Conservation (phyloP, 176 grass and related monocot genomes). For the Alloteropsis semialata region DNA sequence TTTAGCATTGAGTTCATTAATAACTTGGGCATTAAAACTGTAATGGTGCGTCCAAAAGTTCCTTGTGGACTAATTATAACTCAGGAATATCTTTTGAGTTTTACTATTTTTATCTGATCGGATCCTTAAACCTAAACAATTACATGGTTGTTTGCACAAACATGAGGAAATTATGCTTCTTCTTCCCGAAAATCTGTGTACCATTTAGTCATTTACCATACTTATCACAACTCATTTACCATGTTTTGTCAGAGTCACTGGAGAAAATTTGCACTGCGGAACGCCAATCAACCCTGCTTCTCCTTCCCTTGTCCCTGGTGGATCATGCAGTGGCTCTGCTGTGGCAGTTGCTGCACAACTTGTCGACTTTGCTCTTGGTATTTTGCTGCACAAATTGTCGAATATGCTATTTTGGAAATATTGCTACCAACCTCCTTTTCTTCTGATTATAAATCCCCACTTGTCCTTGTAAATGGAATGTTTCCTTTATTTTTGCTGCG, state of each 20-base stretch:
- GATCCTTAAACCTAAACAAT: background rate
- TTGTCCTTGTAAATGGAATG: conserved; percentile 3
- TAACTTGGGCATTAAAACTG: background rate
- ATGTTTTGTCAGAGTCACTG: conserved; percentile 66
- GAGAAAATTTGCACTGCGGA: conserved; percentile 80
- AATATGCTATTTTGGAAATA: conserved; percentile 1
- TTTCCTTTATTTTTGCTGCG: background rate
- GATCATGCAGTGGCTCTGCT: conserved; percentile 91
- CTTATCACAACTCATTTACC: background rate
- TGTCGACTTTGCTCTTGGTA: conserved; percentile 95
- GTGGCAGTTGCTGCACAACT: conserved; percentile 80
- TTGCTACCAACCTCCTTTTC: background rate
- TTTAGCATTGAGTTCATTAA: background rate
- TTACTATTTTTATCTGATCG: background rate
- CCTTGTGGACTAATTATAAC: background rate
- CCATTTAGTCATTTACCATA: background rate
- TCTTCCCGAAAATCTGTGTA: background rate
- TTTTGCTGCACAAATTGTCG: no score
- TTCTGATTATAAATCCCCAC: background rate
- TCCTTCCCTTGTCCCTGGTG: conserved; percentile 63
- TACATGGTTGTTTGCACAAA: background rate
- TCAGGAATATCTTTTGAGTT: background rate
- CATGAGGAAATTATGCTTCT: background rate
- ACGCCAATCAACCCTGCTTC: conserved; percentile 65
- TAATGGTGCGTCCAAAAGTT: background rate